Evolutionary conservation across 371 early-diverging fungal species (phyloP).

Genomic region (Mucor sp.): DNA sequence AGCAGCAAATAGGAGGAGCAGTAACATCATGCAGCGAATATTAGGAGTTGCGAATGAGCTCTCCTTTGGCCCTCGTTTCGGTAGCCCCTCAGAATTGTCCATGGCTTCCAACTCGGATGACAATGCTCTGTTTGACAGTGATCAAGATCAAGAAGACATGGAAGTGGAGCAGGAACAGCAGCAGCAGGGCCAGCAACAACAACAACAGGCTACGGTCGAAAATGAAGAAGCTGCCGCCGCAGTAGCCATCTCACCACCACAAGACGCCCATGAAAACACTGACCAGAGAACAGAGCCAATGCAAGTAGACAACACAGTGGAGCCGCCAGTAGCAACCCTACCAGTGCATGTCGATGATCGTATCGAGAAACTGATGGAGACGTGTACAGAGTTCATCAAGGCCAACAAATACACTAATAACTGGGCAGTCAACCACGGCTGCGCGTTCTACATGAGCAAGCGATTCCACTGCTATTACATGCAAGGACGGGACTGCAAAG

Average conservation of each 20-base stretch:
- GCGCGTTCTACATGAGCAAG: background rate
- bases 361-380: background rate
- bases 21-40: background rate
- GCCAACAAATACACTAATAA: background rate
- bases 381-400: background rate
- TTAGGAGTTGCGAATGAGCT: background rate
- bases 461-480: background rate
- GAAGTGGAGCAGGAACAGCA: background rate
- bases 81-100: background rate
- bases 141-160: background rate
- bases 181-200: background rate
- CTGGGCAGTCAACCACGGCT: background rate
- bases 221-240: too few relatives aligned
- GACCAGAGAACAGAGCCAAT: background rate
- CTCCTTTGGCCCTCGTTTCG: background rate
- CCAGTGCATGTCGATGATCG: background rate
- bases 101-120: background rate
- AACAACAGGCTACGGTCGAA: background rate
- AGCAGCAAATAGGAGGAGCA: background rate
- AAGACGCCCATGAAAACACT: background rate
- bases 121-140: background rate
- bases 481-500: background rate
- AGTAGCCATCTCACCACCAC: background rate
- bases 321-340: too few relatives aligned
- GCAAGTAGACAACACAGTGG: background rate